Conservation (phyloP, 345 rosid genomes). For the Draba incana region DNA sequence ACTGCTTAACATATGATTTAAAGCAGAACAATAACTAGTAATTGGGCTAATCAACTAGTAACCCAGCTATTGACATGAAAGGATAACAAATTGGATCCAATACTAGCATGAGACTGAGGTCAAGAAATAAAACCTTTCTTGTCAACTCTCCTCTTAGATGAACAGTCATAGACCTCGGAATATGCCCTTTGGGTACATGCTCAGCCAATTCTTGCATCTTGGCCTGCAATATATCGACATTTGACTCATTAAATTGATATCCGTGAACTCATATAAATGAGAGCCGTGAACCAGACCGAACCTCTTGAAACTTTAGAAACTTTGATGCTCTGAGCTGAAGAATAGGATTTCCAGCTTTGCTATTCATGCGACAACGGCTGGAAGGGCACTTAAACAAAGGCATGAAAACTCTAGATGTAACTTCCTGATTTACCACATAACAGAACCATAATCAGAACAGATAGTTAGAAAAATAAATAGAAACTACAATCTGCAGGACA, state of each 20-base stretch:
- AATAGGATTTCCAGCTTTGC: conserved; percentile 75
- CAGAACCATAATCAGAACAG: conserved; percentile 22
- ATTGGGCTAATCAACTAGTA: not conserved
- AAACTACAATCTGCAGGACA: conserved; percentile 13
- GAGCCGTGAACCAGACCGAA: conserved; percentile 32
- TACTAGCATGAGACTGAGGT: conserved; percentile 17
- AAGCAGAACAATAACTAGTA: not conserved
- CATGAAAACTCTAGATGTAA: conserved; percentile 93
- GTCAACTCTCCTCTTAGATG: conserved; percentile 98
- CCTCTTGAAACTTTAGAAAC: conserved; percentile 98
- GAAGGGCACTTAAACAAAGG: conserved; percentile 91
- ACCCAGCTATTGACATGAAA: not conserved
- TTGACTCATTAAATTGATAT: not conserved
- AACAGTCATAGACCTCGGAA: conserved; percentile 92
- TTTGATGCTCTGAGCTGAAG: conserved; percentile 99
- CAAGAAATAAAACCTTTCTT: conserved; percentile 70
- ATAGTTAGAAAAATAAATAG: not conserved
- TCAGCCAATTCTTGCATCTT: conserved; percentile 98
- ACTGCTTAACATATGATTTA: conserved; percentile 2
- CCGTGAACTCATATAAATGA: conserved; percentile 21
- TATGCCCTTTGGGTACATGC: conserved; percentile 98
- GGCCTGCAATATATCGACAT: conserved; percentile 60
- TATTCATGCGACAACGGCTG: conserved; percentile 65
- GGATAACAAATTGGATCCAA: conserved; percentile 13
- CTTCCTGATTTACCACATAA: conserved; percentile 61